phyloP scores from a whole-genome alignment of 768 basidiomycete genomes.

The Boletus reticulatus region DNA sequence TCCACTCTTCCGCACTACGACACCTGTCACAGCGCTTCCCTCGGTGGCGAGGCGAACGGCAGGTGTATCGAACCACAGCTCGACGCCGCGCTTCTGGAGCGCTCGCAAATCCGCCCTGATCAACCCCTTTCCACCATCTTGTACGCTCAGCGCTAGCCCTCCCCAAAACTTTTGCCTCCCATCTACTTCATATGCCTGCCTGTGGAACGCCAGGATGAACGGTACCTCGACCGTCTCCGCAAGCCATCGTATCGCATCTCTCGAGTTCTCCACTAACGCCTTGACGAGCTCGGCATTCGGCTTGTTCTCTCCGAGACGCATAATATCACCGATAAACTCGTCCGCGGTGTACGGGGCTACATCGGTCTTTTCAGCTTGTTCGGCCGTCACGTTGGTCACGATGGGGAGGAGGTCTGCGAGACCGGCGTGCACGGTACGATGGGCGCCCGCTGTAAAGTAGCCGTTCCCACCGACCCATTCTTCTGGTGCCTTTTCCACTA shows the following conservation, averaged over 20 bases:
- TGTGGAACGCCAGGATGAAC: slow-evolving; percentile 58
- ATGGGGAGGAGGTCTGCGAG: slow-evolving; percentile 57
- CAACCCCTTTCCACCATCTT: slow-evolving; percentile 66
- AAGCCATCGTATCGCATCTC: slow-evolving; percentile 59
- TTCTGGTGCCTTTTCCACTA: slow-evolving; percentile 63
- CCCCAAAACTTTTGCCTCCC: slow-evolving; percentile 71
- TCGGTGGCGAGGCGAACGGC: slow-evolving; percentile 36
- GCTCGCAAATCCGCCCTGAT: slow-evolving; percentile 54
- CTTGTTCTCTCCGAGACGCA: slow-evolving; percentile 52
- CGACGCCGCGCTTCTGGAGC: slow-evolving; percentile 47
- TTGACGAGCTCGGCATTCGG: slow-evolving; percentile 49
- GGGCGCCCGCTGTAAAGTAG: slow-evolving; percentile 69
- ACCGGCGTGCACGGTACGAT: slow-evolving; percentile 61
- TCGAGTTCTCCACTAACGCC: slow-evolving; percentile 53
- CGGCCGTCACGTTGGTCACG: slow-evolving; percentile 45
- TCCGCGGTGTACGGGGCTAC: slow-evolving; percentile 55
- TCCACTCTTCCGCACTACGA: slow-evolving; percentile 43
- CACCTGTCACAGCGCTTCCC: slow-evolving; percentile 42
- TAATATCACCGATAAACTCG: slow-evolving; percentile 56
- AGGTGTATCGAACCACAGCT: slow-evolving; percentile 56
- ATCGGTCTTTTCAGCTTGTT: slow-evolving; percentile 47
- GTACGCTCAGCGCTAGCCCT: slow-evolving; percentile 59
- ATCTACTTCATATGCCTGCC: slow-evolving; percentile 65
- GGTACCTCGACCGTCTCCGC: slow-evolving; percentile 47
- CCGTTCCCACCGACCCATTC: slow-evolving; percentile 72